Base-by-base conservation (phyloP, 768 basidiomycete genomes). In the Rhodosporidiobolus odoratus region DNA sequence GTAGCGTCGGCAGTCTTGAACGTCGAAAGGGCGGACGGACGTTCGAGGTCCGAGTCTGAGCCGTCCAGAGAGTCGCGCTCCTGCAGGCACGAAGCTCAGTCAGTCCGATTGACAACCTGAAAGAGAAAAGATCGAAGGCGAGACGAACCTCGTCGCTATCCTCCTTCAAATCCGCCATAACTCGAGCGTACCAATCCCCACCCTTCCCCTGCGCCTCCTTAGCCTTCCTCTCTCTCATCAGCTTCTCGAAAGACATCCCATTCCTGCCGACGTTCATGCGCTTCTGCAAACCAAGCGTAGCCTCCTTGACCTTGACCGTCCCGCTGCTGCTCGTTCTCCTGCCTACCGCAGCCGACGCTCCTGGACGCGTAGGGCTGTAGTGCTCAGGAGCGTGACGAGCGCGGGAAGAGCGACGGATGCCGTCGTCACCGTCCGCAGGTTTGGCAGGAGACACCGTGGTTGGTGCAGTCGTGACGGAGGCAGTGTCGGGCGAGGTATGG, bases 401-500 rank as follows among this genome's bases (percentile, higher is more conserved):
- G 37, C 69, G 52, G 21, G n/a, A 23, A 1, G 69, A 62, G 8
- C 65, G 60, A 13, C 65, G 64, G 19, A 27, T n/a, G 9, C 34
- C 34, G 37, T 25, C 60, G 9, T 65, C 63, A 17, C 48, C 58
- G 23, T 27, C 32, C 3, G 30, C 34, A 6, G 32, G 27, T 30
- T 50, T 27, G n/a, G 32, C 25, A 5, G 69, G 48, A 5, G 69
- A 71, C 25, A 65, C 69, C 7, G 64, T 66, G 12, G 69, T 71
- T 19, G 65, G 53, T 1, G 69, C 69, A 25, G 69, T 71, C 9
- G 15, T 52, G 52, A 25, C n/a, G 5, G 68, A 69, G 27, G 48
- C 43, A 12, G n/a, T 4, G 4, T 21, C 25, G 25, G 34, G 25
- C 16, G 32, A n/a, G 9, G 35, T 54, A 21, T 3, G 30, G 10